Conservation (phyloP, 352 stramenopile genomes). For the Pythium rishiriense region DNA sequence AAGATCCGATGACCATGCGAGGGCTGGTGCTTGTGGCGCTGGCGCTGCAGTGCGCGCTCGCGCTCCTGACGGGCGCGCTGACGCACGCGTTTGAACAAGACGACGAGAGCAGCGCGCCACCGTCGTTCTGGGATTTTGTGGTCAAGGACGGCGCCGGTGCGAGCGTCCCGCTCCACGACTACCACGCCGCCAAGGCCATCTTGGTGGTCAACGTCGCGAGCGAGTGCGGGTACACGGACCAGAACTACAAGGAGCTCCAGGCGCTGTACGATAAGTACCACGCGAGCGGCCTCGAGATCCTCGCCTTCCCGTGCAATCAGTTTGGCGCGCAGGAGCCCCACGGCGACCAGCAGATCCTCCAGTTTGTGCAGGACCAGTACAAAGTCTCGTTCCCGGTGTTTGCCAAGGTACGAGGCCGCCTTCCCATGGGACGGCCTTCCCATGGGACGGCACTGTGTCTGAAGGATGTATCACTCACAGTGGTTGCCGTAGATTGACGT, state of each 20-base stretch:
- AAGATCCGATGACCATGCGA: conserved; percentile 7
- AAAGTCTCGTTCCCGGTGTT: conserved; percentile 85
- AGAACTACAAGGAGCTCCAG: conserved; percentile 81
- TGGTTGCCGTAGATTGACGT: conserved; percentile 92
- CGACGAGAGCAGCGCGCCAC: background rate
- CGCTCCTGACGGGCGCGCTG: background rate
- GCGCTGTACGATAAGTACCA: conserved; percentile 78
- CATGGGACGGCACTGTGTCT: too few relatives aligned
- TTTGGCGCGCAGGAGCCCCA: conserved; percentile 92
- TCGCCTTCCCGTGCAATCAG: conserved; percentile 96
- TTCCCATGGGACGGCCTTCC: too few relatives aligned
- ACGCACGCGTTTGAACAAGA: background rate
- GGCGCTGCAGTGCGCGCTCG: conserved; percentile 22
- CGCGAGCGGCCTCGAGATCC: conserved; percentile 74
- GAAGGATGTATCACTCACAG: too few relatives aligned
- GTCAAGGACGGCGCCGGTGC: conserved; percentile 50
- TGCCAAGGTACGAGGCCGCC: conserved; percentile 68
- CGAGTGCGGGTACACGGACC: conserved; percentile 76
- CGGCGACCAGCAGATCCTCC: conserved; percentile 63
- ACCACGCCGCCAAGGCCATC: conserved; percentile 59
- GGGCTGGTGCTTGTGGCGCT: conserved; percentile 19
- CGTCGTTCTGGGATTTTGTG: conserved; percentile 60
- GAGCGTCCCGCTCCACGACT: conserved; percentile 48
- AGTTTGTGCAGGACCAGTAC: conserved; percentile 75
- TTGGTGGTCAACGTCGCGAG: conserved; percentile 86